A percentile compares a stretch with the other conserved stretches of the same genome.
Evolutionary conservation across 495 filamentous ascomycete species (phyloP).

Genomic region (Elaphomyces granulatus): DNA sequence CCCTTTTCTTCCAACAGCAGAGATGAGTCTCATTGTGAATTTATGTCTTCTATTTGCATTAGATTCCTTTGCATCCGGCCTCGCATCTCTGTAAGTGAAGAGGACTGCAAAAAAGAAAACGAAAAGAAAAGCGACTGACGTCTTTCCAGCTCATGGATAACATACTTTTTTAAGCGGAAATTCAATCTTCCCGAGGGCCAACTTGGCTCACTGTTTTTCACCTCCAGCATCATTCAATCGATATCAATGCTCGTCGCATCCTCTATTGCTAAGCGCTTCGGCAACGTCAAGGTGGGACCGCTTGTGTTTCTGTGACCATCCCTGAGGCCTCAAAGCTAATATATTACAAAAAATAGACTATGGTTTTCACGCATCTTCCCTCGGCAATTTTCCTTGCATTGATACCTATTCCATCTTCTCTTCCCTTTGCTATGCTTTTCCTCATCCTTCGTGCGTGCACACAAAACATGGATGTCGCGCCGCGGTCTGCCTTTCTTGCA

Average conservation of each 20-base stretch:
- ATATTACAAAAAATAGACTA: no score
- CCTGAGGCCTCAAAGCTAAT: no score
- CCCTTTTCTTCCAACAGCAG: slow-evolving; percentile 37
- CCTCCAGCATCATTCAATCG: slow-evolving; percentile 49
- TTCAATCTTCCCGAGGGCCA: slow-evolving; percentile 52
- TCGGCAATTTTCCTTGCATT: slow-evolving; percentile 57
- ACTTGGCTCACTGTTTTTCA: slow-evolving; percentile 58
- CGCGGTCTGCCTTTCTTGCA: slow-evolving; percentile 65
- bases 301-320: no score
- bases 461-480: slow-evolving; percentile 71
- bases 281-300: slow-evolving; percentile 49
- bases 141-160: slow-evolving; percentile 43
- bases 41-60: slow-evolving; percentile 64
- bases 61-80: slow-evolving; percentile 66
- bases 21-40: slow-evolving; percentile 43
- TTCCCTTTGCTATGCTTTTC: slow-evolving; percentile 44
- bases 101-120: no score
- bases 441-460: slow-evolving; percentile 55
- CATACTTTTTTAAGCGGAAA: slow-evolving; percentile 65
- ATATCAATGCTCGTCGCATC: slow-evolving; percentile 58
- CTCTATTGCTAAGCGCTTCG: slow-evolving; percentile 60
- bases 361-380: slow-evolving; percentile 78
- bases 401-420: slow-evolving; percentile 44
- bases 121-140: no score
- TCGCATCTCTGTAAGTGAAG: slow-evolving; percentile 48